Evolutionary conservation across 306 rosid genomes (phyloP), one percentile per base, ranked within the genome.

Genomic region (Medicago arabica): DNA sequence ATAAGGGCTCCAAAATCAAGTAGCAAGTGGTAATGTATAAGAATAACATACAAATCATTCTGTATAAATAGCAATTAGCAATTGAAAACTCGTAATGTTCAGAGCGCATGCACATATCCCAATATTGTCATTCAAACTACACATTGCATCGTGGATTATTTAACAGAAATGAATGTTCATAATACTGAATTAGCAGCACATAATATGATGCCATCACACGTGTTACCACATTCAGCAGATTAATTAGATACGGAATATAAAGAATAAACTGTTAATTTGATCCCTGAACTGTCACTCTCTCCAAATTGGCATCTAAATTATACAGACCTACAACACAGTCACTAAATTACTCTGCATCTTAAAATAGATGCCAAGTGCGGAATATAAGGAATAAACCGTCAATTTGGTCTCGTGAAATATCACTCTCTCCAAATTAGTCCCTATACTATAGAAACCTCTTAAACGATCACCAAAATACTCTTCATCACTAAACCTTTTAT

Each of bases 141-240:
- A 51, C 23, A 47, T 41, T 6, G 23, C 28, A 62, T 14, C 23
- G 40, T 28, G 28, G 21, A 59, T 36, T 28, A 39, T 25, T 23
- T 3, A 68, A 41, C 63, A 81, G 51, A 63, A 54, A n/a, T 51
- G 40, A n/a, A 70, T 19, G 38, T 46, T 31, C 31, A 28, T 51
- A 62, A 28, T 49, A 49, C 14, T 49, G 62, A 36, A 40, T 46
- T 13, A 34, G 67, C n/a, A 54, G 50, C 49, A 69, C 49, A 49
- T 34, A 34, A 23, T 21, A 44, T 41, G 57, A 50, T 34, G 69
- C 10, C 57, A 46, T 23, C 47, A 64, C 21, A 25, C 74, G 53
- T 38, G 67, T 7, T 21, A 21, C 16, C 44, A 40, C n/a, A 34
- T 67, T 50, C 73, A 12, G 50, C 40, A 43, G 8, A 55, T 34